These are phyloP conservation scores for Phytopythium litorale DNA, from an alignment of 352 stramenopile genomes.

Conservation along the genomic window DNA sequence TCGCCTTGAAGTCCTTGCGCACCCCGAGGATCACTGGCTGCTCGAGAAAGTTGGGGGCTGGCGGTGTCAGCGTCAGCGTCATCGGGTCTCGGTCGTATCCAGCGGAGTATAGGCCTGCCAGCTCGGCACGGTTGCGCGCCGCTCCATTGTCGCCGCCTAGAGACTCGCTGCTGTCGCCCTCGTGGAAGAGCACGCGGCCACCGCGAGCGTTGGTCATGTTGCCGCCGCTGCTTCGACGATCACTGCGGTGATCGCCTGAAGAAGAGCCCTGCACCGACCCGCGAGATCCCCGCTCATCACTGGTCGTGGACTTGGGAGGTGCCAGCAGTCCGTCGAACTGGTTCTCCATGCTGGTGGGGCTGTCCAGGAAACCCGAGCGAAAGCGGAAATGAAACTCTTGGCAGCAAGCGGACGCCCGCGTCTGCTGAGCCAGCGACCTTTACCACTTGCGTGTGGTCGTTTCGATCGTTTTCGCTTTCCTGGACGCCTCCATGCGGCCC, in stretches of 20 bases:
- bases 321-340: slow-evolving; percentile 32
- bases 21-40: slow-evolving; percentile 42
- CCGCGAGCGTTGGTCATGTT: slow-evolving; percentile 1
- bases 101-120: neutral
- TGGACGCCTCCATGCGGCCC: neutral
- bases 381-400: slow-evolving; percentile 7
- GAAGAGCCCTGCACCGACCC: slow-evolving; percentile 11
- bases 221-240: slow-evolving; percentile 17
- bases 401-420: neutral
- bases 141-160: slow-evolving; percentile 2
- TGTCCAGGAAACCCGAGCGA: neutral
- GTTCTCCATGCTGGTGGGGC: slow-evolving; percentile 20
- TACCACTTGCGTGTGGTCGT: neutral
- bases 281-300: slow-evolving; percentile 10
- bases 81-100: slow-evolving; percentile 22
- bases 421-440: slow-evolving; percentile 4
- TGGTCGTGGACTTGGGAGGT: slow-evolving; percentile 8
- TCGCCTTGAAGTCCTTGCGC: slow-evolving; percentile 19
- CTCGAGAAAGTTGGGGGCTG: slow-evolving; percentile 44
- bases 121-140: neutral
- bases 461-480: neutral
- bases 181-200: slow-evolving; percentile 6
- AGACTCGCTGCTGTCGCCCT: slow-evolving; percentile 13
- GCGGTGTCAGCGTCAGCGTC: slow-evolving; percentile 59
- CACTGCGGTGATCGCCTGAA: slow-evolving; percentile 14